Conservation (phyloP, 306 rosid genomes). For the Phaseolus lunatus region DNA sequence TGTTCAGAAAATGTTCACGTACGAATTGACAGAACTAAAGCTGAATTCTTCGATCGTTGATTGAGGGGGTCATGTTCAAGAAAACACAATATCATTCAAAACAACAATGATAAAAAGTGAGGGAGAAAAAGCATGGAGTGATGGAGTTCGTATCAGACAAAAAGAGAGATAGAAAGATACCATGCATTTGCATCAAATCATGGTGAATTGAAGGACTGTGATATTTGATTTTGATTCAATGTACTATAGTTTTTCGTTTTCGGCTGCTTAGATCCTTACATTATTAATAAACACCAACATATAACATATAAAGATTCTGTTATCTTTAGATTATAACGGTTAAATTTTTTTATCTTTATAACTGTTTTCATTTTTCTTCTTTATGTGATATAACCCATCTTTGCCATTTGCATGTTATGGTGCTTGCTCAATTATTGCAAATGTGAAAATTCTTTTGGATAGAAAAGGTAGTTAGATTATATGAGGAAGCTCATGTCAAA, state of each 20-base stretch:
- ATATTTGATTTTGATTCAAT: neutral
- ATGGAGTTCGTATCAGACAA: neutral
- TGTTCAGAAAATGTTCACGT: neutral
- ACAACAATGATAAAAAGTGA: slow-evolving; percentile 2
- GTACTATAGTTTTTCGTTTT: neutral
- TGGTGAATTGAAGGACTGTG: neutral
- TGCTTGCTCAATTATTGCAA: slow-evolving; percentile 7
- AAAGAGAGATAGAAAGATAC: neutral
- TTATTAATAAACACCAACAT: no score
- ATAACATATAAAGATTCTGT: no score
- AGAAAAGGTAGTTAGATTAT: neutral
- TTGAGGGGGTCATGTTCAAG: slow-evolving; percentile 21
- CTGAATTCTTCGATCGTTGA: neutral
- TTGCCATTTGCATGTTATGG: neutral
- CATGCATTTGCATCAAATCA: slow-evolving; percentile 18
- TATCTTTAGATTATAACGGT: no score
- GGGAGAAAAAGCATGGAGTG: neutral
- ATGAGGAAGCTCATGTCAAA: neutral
- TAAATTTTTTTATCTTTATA: no score
- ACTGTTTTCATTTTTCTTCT: no score
- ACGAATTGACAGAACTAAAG: neutral
- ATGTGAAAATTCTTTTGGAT: neutral
- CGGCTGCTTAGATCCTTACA: neutral
- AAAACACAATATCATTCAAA: neutral
- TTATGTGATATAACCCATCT: neutral